A percentile compares a stretch with the other conserved stretches of the same genome.
Evolutionary conservation across 306 rosid species (phyloP).

Genomic region (Mimosa pudica): DNA sequence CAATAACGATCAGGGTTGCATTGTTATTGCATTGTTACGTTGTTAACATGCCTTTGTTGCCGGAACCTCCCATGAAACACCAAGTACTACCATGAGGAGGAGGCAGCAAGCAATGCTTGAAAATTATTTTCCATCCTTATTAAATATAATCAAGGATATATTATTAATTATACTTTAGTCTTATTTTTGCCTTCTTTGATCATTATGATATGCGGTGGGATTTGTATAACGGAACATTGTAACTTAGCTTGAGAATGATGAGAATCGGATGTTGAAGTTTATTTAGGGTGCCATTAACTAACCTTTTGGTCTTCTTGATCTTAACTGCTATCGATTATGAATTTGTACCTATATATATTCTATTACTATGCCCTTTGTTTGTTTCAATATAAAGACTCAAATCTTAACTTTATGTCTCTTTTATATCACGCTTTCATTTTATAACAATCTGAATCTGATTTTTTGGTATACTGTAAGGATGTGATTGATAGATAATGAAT

Average conservation of each 20-base stretch:
- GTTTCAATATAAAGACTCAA: too few relatives aligned
- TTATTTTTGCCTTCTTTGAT: neutral
- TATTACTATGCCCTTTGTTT: too few relatives aligned
- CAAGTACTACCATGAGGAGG: conserved; percentile 22
- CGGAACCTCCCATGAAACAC: conserved; percentile 29
- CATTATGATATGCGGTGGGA: neutral
- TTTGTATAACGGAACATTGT: neutral
- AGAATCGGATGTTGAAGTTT: neutral
- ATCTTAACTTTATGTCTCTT: neutral
- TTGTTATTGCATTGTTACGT: too few relatives aligned
- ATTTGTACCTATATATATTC: too few relatives aligned
- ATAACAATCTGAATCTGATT: too few relatives aligned
- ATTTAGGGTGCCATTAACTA: neutral
- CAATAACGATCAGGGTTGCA: neutral
- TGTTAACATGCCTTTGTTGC: conserved; percentile 35
- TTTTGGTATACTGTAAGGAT: too few relatives aligned
- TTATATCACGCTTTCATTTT: neutral
- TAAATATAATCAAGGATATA: conserved; percentile 6
- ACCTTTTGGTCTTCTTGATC: neutral
- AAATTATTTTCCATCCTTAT: conserved; percentile 16
- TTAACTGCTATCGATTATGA: neutral
- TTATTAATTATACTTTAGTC: neutral
- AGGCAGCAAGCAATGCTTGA: conserved; percentile 29
- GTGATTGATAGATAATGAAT: too few relatives aligned
- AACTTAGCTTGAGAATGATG: neutral